Conservation (phyloP, 495 filamentous ascomycete genomes). For the Hypoxylon cercidicola region DNA sequence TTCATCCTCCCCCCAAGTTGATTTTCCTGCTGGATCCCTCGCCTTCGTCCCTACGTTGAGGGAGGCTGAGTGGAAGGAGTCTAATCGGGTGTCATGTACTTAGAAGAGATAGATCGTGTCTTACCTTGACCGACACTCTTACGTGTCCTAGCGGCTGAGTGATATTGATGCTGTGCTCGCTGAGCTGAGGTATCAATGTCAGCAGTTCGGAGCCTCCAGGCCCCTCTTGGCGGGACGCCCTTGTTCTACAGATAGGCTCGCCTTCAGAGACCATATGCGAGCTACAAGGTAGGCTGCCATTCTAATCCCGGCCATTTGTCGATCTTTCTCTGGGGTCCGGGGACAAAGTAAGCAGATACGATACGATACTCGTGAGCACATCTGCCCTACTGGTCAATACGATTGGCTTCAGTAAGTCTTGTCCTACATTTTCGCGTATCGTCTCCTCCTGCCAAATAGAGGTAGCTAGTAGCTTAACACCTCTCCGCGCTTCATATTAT, state of each 20-base stretch:
- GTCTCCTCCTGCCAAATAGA: constrained; percentile 34
- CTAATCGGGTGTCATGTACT: not conserved
- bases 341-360: constrained; percentile 18
- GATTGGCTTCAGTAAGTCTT: constrained; percentile 13
- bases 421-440: constrained; percentile 27
- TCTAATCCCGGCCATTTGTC: constrained; percentile 22
- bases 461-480: constrained; percentile 3
- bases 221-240: not conserved
- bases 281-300: constrained; percentile 11
- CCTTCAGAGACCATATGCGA: constrained; percentile 3
- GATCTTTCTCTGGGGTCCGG: constrained; percentile 33
- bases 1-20: not conserved
- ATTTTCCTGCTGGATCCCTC: not conserved
- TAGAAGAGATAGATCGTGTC: not conserved
- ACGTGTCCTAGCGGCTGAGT: constrained; percentile 27
- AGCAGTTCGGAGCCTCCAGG: constrained; percentile 13
- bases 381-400: not conserved
- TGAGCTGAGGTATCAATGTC: constrained; percentile 6
- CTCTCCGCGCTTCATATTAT: constrained; percentile 11
- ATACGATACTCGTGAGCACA: constrained; percentile 7
- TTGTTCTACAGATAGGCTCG: constrained; percentile 7
- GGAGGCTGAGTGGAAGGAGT: not conserved
- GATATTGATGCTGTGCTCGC: constrained; percentile 18
- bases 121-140: constrained; percentile 40
- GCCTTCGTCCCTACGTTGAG: not conserved